phyloP scores from a whole-genome alignment of 2,329 filamentous ascomycete genomes.

The Aspergillus sp. region DNA sequence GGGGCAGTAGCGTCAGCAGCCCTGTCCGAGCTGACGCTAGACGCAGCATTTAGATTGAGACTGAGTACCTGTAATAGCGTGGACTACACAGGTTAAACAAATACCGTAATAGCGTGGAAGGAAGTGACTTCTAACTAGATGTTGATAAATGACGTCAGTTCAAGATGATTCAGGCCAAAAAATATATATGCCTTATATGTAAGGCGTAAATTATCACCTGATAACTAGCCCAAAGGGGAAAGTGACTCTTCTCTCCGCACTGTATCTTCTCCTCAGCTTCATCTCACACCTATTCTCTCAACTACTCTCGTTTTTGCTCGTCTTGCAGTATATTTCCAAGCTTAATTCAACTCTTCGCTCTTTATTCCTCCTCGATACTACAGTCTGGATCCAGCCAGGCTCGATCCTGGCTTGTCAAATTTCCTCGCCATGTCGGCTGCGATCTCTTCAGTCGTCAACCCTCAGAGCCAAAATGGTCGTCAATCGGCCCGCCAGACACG shows the following conservation, averaged over 20 bases:
- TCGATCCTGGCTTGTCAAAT: constrained; percentile 4
- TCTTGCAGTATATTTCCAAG: not conserved
- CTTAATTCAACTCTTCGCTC: too few species aligned
- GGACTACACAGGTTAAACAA: too few species aligned
- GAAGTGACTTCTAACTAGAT: too few species aligned
- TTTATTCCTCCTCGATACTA: not conserved
- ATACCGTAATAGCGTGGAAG: too few species aligned
- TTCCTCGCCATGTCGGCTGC: constrained; percentile 21
- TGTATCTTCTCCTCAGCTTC: not conserved
- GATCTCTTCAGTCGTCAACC: constrained; percentile 18
- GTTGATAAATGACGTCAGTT: too few species aligned
- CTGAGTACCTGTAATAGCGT: too few species aligned
- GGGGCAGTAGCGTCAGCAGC: too few species aligned
- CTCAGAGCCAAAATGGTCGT: constrained; percentile 25
- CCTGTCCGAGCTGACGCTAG: too few species aligned
- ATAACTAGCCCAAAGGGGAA: not conserved
- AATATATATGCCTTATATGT: too few species aligned
- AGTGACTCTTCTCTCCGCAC: constrained; percentile 1
- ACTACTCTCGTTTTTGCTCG: not conserved
- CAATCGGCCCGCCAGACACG: constrained; percentile 41
- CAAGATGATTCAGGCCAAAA: too few species aligned
- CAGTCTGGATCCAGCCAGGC: constrained; percentile 3
- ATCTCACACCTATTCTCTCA: not conserved
- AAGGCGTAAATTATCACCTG: not conserved
- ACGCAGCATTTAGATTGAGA: too few species aligned